Percentiles rank a stretch among this genome's conserved stretches.
Evolutionary conservation across 2,329 filamentous ascomycete species (phyloP).

Genomic region (Trichoderma citrinoviride): DNA sequence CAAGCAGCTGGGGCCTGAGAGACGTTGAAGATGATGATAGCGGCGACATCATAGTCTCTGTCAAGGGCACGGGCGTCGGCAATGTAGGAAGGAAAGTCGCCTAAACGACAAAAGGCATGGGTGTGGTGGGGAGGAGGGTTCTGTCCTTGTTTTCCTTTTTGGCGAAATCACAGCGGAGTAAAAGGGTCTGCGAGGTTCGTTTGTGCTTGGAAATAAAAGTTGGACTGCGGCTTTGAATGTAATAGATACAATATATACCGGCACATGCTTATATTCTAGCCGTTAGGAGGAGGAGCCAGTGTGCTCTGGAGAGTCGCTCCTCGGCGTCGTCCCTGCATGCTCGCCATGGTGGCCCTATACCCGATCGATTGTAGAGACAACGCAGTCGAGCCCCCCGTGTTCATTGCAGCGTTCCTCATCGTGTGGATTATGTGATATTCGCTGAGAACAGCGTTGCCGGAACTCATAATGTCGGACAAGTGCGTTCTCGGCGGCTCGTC

Average conservation of each 20-base stretch:
- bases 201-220: not conserved
- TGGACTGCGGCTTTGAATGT: conserved; percentile 2
- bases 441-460: conserved; percentile 54
- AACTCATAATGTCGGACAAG: conserved; percentile 49
- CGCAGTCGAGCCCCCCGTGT: conserved; percentile 47
- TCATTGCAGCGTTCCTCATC: conserved; percentile 46
- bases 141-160: not conserved
- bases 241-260: not conserved
- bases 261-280: conserved; percentile 22
- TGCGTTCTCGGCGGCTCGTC: conserved; percentile 38
- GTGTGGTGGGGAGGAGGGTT: not conserved
- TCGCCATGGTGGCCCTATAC: conserved; percentile 54
- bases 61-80: conserved; percentile 89
- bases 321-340: conserved; percentile 45
- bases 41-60: conserved; percentile 77
- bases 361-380: conserved; percentile 54
- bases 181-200: not conserved
- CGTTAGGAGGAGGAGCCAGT: conserved; percentile 22
- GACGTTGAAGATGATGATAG: conserved; percentile 66
- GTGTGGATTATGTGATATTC: conserved; percentile 54
- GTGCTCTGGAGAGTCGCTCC: conserved; percentile 33
- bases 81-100: conserved; percentile 91
- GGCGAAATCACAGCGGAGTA: conserved; percentile 5
- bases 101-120: conserved; percentile 35
- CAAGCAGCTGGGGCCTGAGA: conserved; percentile 84